phyloP scores from a whole-genome alignment of 805 yeast species.

The Debaryomyces tyrocola region DNA sequence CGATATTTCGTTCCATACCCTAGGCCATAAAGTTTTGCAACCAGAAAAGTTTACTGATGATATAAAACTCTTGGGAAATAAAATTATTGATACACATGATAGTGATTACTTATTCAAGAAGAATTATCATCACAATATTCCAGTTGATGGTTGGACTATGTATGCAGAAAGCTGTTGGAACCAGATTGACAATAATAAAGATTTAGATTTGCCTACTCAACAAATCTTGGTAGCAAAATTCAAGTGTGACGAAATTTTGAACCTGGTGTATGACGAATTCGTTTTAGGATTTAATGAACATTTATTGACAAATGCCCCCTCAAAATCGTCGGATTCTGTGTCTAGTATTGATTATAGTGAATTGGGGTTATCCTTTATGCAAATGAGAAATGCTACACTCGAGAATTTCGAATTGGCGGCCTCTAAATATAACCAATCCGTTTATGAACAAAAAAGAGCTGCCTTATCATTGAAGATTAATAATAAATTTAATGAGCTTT shows the following conservation, averaged over 20 bases:
- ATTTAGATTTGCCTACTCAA: constrained; percentile 94
- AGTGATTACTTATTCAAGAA: constrained; percentile 53
- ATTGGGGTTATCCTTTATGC: constrained; percentile 44
- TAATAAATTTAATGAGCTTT: constrained; percentile 34
- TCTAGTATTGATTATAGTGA: constrained; percentile 42
- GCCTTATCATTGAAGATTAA: constrained; percentile 46
- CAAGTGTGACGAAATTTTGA: constrained; percentile 86
- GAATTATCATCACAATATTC: constrained; percentile 79
- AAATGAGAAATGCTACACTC: constrained; percentile 48
- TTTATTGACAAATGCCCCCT: constrained; percentile 9
- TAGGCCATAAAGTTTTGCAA: constrained; percentile 84
- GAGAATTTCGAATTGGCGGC: constrained; percentile 68
- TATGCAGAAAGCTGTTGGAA: constrained; percentile 93
- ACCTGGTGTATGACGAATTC: constrained; percentile 32
- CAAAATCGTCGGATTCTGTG: background rate
- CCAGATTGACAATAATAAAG: constrained; percentile 89
- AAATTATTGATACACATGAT: constrained; percentile 43
- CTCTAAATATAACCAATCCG: constrained; percentile 65
- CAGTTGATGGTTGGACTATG: constrained; percentile 94
- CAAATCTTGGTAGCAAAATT: constrained; percentile 92
- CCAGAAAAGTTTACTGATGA: constrained; percentile 66
- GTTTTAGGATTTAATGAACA: constrained; percentile 15
- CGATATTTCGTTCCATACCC: constrained; percentile 76
- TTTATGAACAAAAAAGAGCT: constrained; percentile 62
- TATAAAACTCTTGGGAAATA: constrained; percentile 62